Evolutionary conservation across 306 rosid species (phyloP).

Genomic region (Vigna unguiculata): DNA sequence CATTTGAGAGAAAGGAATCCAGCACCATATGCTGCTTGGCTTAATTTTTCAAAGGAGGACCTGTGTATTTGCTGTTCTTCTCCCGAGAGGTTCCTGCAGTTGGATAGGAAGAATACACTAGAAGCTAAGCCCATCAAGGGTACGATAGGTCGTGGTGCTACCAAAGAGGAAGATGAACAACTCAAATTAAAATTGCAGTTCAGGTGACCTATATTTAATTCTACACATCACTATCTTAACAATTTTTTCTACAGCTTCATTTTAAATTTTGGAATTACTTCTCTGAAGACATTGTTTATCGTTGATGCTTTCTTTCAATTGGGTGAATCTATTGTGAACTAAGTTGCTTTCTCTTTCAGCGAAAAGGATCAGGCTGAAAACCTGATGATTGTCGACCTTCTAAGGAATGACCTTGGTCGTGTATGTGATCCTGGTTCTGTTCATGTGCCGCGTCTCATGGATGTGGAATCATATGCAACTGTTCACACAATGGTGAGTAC

Average conservation of each 20-base stretch:
- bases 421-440: conserved; percentile 96
- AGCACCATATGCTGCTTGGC: conserved; percentile 99
- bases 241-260: neutral
- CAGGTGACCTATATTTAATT: conserved; percentile 63
- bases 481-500: conserved; percentile 99
- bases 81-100: conserved; percentile 90
- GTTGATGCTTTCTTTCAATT: conserved; percentile 26
- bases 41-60: conserved; percentile 80
- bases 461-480: conserved; percentile 88
- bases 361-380: conserved; percentile 98
- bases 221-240: conserved; percentile 19
- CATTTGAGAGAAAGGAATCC: conserved; percentile 91
- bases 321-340: conserved; percentile 42
- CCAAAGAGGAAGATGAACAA: conserved; percentile 76
- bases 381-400: conserved; percentile 97
- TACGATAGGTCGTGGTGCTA: conserved; percentile 85
- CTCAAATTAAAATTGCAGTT: conserved; percentile 70
- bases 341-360: conserved; percentile 49
- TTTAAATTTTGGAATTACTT: conserved; percentile 31
- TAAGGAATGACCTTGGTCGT: conserved; percentile 97
- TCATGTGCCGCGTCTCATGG: conserved; percentile 92
- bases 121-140: conserved; percentile 99
- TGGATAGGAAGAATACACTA: conserved; percentile 72
- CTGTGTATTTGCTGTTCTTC: conserved; percentile 89
- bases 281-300: neutral